Base-by-base conservation (phyloP, 306 rosid genomes). In the Hippophae tibetana region DNA sequence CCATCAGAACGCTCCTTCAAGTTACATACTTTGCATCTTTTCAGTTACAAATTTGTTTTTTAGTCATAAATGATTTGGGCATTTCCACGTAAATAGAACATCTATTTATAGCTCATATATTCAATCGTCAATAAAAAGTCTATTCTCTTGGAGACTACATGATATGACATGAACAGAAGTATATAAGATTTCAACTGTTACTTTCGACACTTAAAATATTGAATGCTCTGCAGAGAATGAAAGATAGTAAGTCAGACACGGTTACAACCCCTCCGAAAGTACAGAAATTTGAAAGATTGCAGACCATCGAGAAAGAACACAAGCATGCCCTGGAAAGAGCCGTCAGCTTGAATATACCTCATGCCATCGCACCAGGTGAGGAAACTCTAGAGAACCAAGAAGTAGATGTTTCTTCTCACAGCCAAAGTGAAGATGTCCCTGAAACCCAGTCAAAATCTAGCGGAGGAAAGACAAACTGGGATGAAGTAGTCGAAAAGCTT, bases 321-420 rank as follows among this genome's bases (percentile, higher is more conserved):
- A 87, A 62, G 64, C 81, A 87, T 71, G 95, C 95, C 7, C 68
- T 84, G 58, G 93, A 87, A 72, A 84, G 95, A 68, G 93, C 84
- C 45, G 87, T 87, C 42, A 84, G 87, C 72, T 76, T 87, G 66
- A 84, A 87, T 59, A 75, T 87, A 14, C 95, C 95, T 67, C 82
- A 87, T 62, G 93, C 87, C 3, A 80, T 74, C 18, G 71, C 72
- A 5, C 8, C 67, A 27, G 68, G 65, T 5, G 85, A 78, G 69
- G 67, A 74, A 8, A 49, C 58, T 0, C 73, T 1, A 1, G 9
- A 72, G 18, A 66, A 65, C 31, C 51, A 60, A 25, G 76, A 67
- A 50, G 68, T 40, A 46, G 76, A 75, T 57, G 60, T 74, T 47
- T 71, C 82, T 8, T n/a, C 82, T 8, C 18, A 40, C 42, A 66